phyloP scores from a whole-genome alignment of 495 filamentous ascomycete genomes.

The Sabuloglossum arenarium region DNA sequence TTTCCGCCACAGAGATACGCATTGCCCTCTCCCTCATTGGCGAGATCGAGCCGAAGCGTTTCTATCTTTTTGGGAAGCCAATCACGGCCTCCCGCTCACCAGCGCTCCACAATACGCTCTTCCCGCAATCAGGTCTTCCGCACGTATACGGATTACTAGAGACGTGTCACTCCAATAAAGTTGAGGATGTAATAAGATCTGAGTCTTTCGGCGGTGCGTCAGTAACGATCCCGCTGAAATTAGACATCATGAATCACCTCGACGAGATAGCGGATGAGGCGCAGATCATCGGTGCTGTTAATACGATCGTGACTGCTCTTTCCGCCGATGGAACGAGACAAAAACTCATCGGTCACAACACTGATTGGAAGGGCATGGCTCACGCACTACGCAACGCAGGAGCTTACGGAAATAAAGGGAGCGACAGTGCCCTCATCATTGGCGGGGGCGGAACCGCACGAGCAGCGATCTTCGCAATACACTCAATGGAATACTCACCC shows the following conservation, averaged over 20 bases:
- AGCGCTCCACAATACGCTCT: conserved; percentile 73
- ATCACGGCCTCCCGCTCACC: conserved; percentile 65
- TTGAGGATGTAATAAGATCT: conserved; percentile 44
- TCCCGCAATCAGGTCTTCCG: conserved; percentile 58
- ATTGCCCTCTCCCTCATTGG: conserved; percentile 57
- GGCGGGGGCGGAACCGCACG: conserved; percentile 84
- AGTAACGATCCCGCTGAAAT: conserved; percentile 88
- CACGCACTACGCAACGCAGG: conserved; percentile 57
- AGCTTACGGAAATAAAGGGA: conserved; percentile 17
- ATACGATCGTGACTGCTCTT: conserved; percentile 55
- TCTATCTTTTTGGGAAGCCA: conserved; percentile 75
- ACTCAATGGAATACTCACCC: conserved; percentile 60
- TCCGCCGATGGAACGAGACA: conserved; percentile 19
- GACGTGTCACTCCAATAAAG: conserved; percentile 41
- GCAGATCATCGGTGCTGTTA: conserved; percentile 73
- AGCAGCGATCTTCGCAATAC: conserved; percentile 76
- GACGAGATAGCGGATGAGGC: conserved; percentile 66
- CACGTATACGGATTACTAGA: conserved; percentile 71
- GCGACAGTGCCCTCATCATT: conserved; percentile 45
- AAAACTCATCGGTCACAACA: conserved; percentile 68
- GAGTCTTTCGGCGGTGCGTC: conserved; percentile 78
- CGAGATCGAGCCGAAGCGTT: conserved; percentile 52
- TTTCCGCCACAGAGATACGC: conserved; percentile 80
- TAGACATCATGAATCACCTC: conserved; percentile 63
- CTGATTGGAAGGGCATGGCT: conserved; percentile 89